Evolutionary conservation across 2,329 filamentous ascomycete genomes (phyloP).

Genomic region (Clarireedia monteithiana): DNA sequence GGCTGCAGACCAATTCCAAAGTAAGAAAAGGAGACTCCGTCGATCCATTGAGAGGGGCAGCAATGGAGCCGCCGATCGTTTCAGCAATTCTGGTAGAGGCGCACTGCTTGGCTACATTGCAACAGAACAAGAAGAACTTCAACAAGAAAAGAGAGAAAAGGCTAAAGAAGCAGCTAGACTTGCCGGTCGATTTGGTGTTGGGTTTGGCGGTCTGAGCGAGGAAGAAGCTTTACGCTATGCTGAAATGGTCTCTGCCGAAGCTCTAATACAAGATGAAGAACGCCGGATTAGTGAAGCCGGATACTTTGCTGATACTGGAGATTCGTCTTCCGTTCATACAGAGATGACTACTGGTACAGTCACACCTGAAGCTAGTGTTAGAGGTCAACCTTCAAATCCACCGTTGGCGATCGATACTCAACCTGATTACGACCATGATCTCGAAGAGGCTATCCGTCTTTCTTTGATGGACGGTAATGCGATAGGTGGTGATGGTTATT

Average conservation of each 20-base stretch:
- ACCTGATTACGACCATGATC: constrained; percentile 48
- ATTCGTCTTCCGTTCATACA: constrained; percentile 25
- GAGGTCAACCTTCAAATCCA: constrained; percentile 29
- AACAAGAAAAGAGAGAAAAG: constrained; percentile 60
- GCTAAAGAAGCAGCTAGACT: constrained; percentile 63
- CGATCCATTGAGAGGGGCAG: constrained; percentile 52
- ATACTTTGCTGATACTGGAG: constrained; percentile 42
- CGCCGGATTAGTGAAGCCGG: constrained; percentile 44
- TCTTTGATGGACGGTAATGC: constrained; percentile 50
- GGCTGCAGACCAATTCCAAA: constrained; percentile 62
- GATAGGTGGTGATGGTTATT: constrained; percentile 34
- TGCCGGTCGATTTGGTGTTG: constrained; percentile 75
- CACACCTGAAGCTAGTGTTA: constrained; percentile 48
- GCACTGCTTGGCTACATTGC: constrained; percentile 76
- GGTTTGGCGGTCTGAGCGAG: constrained; percentile 59
- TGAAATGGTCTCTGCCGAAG: constrained; percentile 58
- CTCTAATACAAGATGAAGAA: constrained; percentile 48
- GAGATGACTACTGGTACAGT: constrained; percentile 35
- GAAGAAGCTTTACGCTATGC: constrained; percentile 59
- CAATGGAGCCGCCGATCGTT: constrained; percentile 49
- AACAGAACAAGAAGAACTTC: constrained; percentile 75
- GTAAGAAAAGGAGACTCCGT: constrained; percentile 70
- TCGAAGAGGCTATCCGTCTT: constrained; percentile 55
- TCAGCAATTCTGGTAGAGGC: constrained; percentile 55
- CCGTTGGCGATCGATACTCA: constrained; percentile 31